These are phyloP conservation scores for Boletus edulis DNA, from an alignment of 768 basidiomycete species.

Conservation along the genomic window DNA sequence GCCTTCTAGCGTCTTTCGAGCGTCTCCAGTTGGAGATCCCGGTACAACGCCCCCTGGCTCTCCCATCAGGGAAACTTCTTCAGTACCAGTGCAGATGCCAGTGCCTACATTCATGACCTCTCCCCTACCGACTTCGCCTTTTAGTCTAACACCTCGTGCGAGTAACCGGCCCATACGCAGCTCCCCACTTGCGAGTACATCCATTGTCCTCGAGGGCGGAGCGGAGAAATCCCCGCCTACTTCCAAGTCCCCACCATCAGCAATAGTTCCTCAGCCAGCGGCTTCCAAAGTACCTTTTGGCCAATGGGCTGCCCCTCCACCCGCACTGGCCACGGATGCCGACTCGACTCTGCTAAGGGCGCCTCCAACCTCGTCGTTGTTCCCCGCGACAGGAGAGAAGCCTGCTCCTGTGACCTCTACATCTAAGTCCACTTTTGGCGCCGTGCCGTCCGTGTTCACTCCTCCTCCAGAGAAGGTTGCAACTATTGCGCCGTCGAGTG, in stretches of 20 bases:
- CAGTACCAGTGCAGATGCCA: conserved; percentile 11
- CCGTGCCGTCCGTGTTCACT: neutral
- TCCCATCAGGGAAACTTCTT: conserved; percentile 44
- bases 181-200: conserved; percentile 65
- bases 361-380: conserved; percentile 43
- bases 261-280: conserved; percentile 32
- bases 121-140: conserved; percentile 31
- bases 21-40: conserved; percentile 37
- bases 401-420: conserved; percentile 5
- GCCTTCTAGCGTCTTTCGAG: conserved; percentile 15
- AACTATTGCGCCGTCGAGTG: conserved; percentile 4
- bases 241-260: conserved; percentile 21
- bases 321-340: conserved; percentile 15
- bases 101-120: conserved; percentile 15
- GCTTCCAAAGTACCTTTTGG: conserved; percentile 41
- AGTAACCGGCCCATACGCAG: conserved; percentile 60
- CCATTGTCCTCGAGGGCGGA: conserved; percentile 45
- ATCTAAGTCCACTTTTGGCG: conserved; percentile 1
- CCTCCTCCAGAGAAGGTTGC: neutral
- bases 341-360: conserved; percentile 42
- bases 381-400: conserved; percentile 18
- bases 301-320: conserved; percentile 26
- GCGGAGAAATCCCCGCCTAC: conserved; percentile 9
- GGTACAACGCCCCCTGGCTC: conserved; percentile 67
- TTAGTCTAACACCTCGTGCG: conserved; percentile 52